A percentile compares a stretch with the other conserved stretches of the same genome.
Conservation (phyloP, 129 eudicot species). For the Gnaphalium uliginosum region DNA sequence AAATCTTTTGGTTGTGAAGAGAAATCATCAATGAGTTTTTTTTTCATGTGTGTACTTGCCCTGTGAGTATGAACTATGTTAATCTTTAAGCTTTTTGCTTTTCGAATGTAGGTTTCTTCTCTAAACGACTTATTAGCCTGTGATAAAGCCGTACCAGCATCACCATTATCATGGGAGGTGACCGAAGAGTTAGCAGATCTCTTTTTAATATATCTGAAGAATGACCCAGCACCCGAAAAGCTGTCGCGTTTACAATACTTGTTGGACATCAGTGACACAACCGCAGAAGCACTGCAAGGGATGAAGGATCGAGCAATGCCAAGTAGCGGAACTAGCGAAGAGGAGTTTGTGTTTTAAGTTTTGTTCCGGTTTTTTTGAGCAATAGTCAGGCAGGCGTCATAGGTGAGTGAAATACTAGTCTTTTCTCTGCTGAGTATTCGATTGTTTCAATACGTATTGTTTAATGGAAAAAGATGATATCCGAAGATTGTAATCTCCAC, state of each 20-base stretch:
- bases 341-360: constrained; percentile 74
- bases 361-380: not conserved
- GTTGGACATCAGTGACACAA: constrained; percentile 68
- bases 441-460: constrained; percentile 1
- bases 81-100: not conserved
- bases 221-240: constrained; percentile 66
- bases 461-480: not conserved
- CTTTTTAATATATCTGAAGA: constrained; percentile 56
- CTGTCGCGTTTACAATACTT: constrained; percentile 68
- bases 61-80: not conserved
- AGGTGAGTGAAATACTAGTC: constrained; percentile 15
- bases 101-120: constrained; percentile 64
- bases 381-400: constrained; percentile 16
- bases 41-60: not conserved
- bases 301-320: constrained; percentile 51
- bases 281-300: constrained; percentile 62
- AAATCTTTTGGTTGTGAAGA: not conserved
- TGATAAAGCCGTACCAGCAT: constrained; percentile 88
- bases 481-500: not conserved
- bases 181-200: constrained; percentile 76
- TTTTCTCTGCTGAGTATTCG: constrained; percentile 14
- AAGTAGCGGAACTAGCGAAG: constrained; percentile 49
- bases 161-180: constrained; percentile 88
- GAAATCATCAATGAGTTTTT: no score
- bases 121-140: constrained; percentile 87